A percentile compares a stretch with the other conserved stretches of the same genome.
Evolutionary conservation across 805 yeast genomes (phyloP).

Genomic region (Candida orba): DNA sequence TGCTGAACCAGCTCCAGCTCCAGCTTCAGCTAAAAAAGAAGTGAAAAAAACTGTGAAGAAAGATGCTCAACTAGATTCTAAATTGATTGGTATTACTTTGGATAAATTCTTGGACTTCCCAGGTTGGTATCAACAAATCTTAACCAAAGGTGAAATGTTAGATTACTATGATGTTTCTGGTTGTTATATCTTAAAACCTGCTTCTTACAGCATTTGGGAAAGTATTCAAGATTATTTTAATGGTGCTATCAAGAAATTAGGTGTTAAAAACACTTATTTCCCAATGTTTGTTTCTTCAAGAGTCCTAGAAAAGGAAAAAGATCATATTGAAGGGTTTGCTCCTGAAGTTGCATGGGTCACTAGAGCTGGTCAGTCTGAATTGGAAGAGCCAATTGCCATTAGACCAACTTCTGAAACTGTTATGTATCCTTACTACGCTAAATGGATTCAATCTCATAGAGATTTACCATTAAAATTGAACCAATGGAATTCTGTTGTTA

Average conservation of each 20-base stretch:
- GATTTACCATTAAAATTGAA: slow-evolving; percentile 93
- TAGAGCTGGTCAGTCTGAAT: slow-evolving; percentile 85
- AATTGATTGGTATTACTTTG: slow-evolving; percentile 91
- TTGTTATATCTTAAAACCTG: slow-evolving; percentile 95
- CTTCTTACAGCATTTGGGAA: slow-evolving; percentile 94
- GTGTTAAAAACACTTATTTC: slow-evolving; percentile 93
- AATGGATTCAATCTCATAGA: slow-evolving; percentile 98
- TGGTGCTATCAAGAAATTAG: slow-evolving; percentile 69
- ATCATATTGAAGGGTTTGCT: slow-evolving; percentile 97
- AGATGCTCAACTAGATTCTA: slow-evolving; percentile 67
- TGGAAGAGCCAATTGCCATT: slow-evolving; percentile 97
- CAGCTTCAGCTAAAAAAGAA: slow-evolving; percentile 17
- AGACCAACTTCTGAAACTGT: slow-evolving; percentile 99
- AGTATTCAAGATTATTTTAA: slow-evolving; percentile 84
- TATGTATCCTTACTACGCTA: slow-evolving; percentile 98
- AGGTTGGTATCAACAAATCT: slow-evolving; percentile 94
- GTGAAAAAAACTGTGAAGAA: slow-evolving; percentile 23
- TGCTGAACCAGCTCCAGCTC: slow-evolving; percentile 17
- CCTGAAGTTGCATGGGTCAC: slow-evolving; percentile 99
- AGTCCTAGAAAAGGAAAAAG: slow-evolving; percentile 95
- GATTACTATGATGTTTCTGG: slow-evolving; percentile 99
- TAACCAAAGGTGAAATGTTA: slow-evolving; percentile 95
- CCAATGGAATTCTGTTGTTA: slow-evolving; percentile 99
- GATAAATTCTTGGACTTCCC: slow-evolving; percentile 90
- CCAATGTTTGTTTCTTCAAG: slow-evolving; percentile 95